phyloP scores from a whole-genome alignment of 179 eudicot species.

The Amaranthus tricolor region DNA sequence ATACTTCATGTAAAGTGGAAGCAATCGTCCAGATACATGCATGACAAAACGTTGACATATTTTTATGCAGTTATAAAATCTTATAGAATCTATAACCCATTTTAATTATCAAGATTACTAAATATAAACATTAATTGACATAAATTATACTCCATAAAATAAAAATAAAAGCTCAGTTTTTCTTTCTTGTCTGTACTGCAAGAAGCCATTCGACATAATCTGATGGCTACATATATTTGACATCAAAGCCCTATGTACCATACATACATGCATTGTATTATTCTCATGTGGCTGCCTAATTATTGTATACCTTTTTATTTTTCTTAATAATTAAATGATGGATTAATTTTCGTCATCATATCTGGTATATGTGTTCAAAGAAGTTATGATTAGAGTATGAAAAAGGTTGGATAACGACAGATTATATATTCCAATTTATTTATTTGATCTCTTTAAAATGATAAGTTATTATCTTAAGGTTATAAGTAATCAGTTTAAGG shows the following conservation, averaged over 20 bases:
- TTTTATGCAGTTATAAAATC: background rate
- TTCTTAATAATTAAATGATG: too few species aligned
- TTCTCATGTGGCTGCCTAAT: conserved; percentile 8
- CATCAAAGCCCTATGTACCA: background rate
- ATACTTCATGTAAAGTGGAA: conserved; percentile 13
- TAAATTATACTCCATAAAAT: background rate
- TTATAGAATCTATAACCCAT: conserved; percentile 14
- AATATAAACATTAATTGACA: background rate
- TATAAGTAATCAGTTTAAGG: too few species aligned
- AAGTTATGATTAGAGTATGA: too few species aligned
- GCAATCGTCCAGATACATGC: conserved; percentile 25
- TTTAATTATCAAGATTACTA: background rate
- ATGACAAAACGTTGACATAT: conserved; percentile 17
- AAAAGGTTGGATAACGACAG: too few species aligned
- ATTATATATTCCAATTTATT: too few species aligned
- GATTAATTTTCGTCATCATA: too few species aligned
- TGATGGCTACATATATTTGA: conserved; percentile 27
- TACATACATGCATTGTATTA: conserved; percentile 20
- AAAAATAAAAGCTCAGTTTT: background rate
- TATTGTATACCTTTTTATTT: background rate
- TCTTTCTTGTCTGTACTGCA: conserved; percentile 14
- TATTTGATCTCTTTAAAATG: too few species aligned
- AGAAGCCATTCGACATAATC: conserved; percentile 32
- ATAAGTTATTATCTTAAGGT: too few species aligned
- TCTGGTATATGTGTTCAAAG: too few species aligned